Base-by-base conservation (phyloP, 345 rosid species). In the Linum lewisii region DNA sequence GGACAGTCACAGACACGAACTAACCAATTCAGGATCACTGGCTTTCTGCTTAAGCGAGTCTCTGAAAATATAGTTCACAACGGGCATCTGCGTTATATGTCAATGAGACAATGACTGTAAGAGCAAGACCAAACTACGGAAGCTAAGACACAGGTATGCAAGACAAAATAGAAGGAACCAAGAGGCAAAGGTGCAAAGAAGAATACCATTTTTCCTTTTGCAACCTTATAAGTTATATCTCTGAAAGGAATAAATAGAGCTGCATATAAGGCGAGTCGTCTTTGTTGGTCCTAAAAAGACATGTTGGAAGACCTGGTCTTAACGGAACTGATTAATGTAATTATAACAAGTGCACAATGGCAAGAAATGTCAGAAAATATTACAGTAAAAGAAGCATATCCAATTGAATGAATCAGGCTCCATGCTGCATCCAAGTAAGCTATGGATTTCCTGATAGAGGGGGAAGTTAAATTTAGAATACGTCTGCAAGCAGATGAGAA, bases 171-270 rank as follows among this genome's bases (percentile, higher is more conserved):
- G 18, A 42, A 16, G 18, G 14, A 42, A 42, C 2, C 18, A 42
- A 42, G 18, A 42, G 47, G 13, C 18, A 42, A 42, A 3, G 18
- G 47, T 10, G 15, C 11, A 8, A 29, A 54, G 0, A 19, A 6
- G 8, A 5, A 22, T 66, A 92, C 98, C 95, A 62, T 69, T 81
- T 81, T 88, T 21, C 80, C 80, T 73, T 88, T 92, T 24, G 66
- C 69, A 73, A 83, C 88, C 74, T 65, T 66, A 65, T 83, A 86
- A 25, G 71, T 57, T 38, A 68, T 72, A 60, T 74, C 61, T 66
- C 86, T 76, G 38, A 88, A 69, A 24, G 97, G 94, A 61, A 86
- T 82, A 82, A 92, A 92, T 49, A 92, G 66, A 57, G 98, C 89
- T 58, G 95, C 81, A 77, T 88, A 92, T 34, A 82, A 61, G 58